A percentile compares a stretch with the other conserved stretches of the same genome.
Evolutionary conservation across 75 land plant species (phyloP).

Genomic region (Pinus taeda): DNA sequence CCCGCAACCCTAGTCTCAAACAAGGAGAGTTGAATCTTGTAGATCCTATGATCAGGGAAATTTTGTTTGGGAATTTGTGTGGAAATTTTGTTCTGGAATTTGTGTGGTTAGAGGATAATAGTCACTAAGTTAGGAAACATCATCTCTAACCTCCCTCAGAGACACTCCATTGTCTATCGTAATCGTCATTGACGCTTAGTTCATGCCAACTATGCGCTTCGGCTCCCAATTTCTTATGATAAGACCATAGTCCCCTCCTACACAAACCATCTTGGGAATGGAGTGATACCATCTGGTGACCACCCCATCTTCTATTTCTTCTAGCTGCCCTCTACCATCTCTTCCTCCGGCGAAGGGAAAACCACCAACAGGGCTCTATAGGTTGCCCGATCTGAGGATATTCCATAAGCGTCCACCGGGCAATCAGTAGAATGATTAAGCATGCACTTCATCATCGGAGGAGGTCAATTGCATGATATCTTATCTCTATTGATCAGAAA

Average conservation of each 20-base stretch:
- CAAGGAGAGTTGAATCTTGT: no score
- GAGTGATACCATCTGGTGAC: slow-evolving; percentile 30
- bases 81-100: no score
- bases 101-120: no score
- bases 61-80: no score
- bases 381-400: slow-evolving; percentile 39
- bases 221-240: slow-evolving; percentile 26
- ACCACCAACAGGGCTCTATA: slow-evolving; percentile 36
- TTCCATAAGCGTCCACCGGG: slow-evolving; percentile 54
- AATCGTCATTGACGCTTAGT: slow-evolving; percentile 7
- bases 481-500: no score
- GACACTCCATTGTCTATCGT: slow-evolving; percentile 23
- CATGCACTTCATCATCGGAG: slow-evolving; percentile 31
- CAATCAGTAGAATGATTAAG: slow-evolving; percentile 16
- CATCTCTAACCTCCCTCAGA: slow-evolving; percentile 24
- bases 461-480: slow-evolving; percentile 24
- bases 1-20: no score
- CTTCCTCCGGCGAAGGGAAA: slow-evolving; percentile 46
- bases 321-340: slow-evolving; percentile 18
- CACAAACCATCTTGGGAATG: slow-evolving; percentile 43
- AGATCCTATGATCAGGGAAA: no score
- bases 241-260: slow-evolving; percentile 23
- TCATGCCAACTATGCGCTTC: slow-evolving; percentile 16
- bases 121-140: slow-evolving; percentile 3
- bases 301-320: slow-evolving; percentile 34